Evolutionary conservation across 768 basidiomycete genomes (phyloP).

Genomic region (Rickenella mellea): DNA sequence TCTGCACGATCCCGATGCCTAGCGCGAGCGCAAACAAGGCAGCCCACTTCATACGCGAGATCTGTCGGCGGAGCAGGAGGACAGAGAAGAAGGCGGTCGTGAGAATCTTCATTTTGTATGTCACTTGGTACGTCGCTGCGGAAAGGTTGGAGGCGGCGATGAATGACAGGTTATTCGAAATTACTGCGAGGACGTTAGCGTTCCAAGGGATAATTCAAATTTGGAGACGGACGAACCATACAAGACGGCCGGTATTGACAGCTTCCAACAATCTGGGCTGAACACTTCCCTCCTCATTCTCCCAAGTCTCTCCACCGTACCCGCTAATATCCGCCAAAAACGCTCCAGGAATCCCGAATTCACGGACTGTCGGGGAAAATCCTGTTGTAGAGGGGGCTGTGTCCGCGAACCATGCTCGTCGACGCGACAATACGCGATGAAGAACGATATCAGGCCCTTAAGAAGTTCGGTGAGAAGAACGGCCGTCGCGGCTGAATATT

Average conservation of each 20-base stretch:
- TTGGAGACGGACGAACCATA: conserved; percentile 33
- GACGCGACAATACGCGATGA: conserved; percentile 63
- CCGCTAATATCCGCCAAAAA: conserved; percentile 33
- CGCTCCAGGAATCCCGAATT: background rate
- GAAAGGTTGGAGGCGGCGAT: conserved; percentile 93
- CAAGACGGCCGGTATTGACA: conserved; percentile 91
- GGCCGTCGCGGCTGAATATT: conserved; percentile 91
- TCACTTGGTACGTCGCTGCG: conserved; percentile 95
- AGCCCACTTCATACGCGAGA: conserved; percentile 75
- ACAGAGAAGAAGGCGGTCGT: conserved; percentile 94
- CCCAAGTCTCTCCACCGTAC: no score
- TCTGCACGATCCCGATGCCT: conserved; percentile 92
- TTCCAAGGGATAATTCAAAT: background rate
- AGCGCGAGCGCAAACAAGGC: conserved; percentile 81
- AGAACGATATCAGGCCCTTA: conserved; percentile 86
- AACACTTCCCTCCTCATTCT: conserved; percentile 79
- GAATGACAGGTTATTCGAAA: conserved; percentile 97
- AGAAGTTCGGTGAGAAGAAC: conserved; percentile 91
- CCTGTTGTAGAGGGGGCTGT: background rate
- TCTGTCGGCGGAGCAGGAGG: conserved; percentile 63
- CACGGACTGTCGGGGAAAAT: no score
- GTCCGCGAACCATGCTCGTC: conserved; percentile 25
- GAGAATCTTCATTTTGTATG: conserved; percentile 97
- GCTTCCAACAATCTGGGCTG: conserved; percentile 92
- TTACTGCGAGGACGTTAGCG: conserved; percentile 24